phyloP scores from a whole-genome alignment of 805 yeast species.

The Barnettozyma californica region DNA sequence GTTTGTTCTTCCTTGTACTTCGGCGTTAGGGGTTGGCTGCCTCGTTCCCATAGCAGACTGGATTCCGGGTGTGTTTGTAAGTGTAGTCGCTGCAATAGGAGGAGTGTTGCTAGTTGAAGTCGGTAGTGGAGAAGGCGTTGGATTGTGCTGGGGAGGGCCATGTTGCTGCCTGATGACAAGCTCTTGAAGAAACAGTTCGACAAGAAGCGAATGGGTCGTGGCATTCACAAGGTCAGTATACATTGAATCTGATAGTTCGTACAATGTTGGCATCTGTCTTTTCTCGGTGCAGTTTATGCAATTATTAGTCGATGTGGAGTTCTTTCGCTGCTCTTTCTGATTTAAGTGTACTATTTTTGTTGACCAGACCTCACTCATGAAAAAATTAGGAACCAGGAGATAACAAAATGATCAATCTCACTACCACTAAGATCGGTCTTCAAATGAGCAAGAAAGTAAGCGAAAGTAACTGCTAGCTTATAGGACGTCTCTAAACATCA shows the following conservation, averaged over 20 bases:
- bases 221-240: conserved; percentile 8
- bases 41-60: conserved; percentile 4
- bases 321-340: not conserved
- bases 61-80: conserved; percentile 1
- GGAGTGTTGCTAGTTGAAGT: not conserved
- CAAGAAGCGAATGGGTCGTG: conserved; percentile 6
- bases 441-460: no score
- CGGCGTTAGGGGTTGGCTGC: conserved; percentile 17
- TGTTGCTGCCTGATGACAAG: conserved; percentile 5
- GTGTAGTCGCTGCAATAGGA: not conserved
- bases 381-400: not conserved
- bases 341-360: not conserved
- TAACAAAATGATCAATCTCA: no score
- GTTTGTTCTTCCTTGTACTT: conserved; percentile 15
- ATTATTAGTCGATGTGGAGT: not conserved
- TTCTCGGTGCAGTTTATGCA: not conserved
- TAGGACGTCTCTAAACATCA: no score
- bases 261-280: conserved; percentile 6
- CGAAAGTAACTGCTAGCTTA: no score
- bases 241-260: conserved; percentile 4
- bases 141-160: conserved; percentile 2
- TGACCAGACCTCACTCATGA: not conserved
- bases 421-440: no score
- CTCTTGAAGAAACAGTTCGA: conserved; percentile 4
- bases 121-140: conserved; percentile 7